A percentile compares a stretch with the other conserved stretches of the same genome.
Evolutionary conservation across 345 rosid species (phyloP).

Genomic region (Trapa incisa): DNA sequence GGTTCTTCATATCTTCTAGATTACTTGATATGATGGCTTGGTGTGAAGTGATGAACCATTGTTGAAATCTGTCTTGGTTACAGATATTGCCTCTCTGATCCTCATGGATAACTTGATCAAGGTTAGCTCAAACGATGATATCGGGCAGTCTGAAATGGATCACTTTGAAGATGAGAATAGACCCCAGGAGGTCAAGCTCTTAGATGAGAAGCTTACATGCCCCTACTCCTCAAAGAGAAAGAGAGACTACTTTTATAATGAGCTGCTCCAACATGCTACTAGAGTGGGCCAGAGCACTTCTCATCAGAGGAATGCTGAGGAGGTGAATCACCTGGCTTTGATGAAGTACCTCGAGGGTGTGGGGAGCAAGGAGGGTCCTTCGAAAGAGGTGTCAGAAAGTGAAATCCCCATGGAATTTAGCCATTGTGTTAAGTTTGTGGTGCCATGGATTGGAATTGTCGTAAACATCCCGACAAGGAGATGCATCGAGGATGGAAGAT

Average conservation of each 20-base stretch:
- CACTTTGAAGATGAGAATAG: constrained; percentile 48
- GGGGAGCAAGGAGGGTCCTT: constrained; percentile 12
- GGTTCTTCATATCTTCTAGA: background rate
- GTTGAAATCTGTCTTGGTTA: background rate
- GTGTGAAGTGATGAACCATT: background rate
- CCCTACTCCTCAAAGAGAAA: constrained; percentile 73
- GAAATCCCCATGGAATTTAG: constrained; percentile 20
- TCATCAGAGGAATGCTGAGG: constrained; percentile 49
- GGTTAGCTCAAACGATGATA: constrained; percentile 6
- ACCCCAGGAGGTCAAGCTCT: constrained; percentile 32
- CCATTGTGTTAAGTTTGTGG: constrained; percentile 72
- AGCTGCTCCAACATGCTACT: constrained; percentile 90
- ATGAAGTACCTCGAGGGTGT: constrained; percentile 49
- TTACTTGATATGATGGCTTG: background rate
- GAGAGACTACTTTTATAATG: constrained; percentile 43
- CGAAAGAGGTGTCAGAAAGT: too few relatives aligned
- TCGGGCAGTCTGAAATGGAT: constrained; percentile 24
- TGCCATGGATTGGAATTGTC: constrained; percentile 72
- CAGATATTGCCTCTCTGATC: background rate
- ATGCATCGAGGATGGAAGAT: constrained; percentile 43
- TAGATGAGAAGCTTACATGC: constrained; percentile 49
- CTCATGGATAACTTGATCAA: constrained; percentile 11
- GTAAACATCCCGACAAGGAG: constrained; percentile 61
- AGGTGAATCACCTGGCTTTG: constrained; percentile 75
- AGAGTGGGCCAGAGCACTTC: constrained; percentile 77